These are phyloP conservation scores for Macaranga tanarius DNA, from an alignment of 441 rosid genomes.

Conservation along the genomic window DNA sequence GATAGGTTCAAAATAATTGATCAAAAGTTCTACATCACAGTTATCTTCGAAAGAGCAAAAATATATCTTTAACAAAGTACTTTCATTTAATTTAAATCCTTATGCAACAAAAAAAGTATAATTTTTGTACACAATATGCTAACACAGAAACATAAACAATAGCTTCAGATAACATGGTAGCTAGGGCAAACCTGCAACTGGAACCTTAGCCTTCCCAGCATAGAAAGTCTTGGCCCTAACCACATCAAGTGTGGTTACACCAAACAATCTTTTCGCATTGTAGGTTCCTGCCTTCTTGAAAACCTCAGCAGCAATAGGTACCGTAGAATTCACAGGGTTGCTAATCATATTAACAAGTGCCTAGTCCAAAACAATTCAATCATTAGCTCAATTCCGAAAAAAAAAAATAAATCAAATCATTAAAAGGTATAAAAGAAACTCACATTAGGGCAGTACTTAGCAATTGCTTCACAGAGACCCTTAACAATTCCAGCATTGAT, in stretches of 20 bases:
- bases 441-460: constrained; percentile 87
- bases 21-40: not conserved
- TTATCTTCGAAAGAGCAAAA: not conserved
- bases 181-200: constrained; percentile 61
- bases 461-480: constrained; percentile 66
- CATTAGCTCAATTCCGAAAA: constrained; percentile 1
- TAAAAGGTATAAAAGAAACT: constrained; percentile 23
- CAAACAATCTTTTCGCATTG: constrained; percentile 73
- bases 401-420: not conserved
- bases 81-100: no score
- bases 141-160: not conserved
- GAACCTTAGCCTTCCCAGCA: constrained; percentile 79
- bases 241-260: constrained; percentile 94
- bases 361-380: constrained; percentile 35
- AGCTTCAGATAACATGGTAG: not conserved
- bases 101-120: not conserved
- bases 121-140: not conserved
- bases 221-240: constrained; percentile 96
- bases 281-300: constrained; percentile 96
- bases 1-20: no score
- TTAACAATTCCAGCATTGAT: constrained; percentile 94
- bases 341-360: constrained; percentile 92
- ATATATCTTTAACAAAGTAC: not conserved
- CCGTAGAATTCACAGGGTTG: constrained; percentile 97
- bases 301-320: constrained; percentile 92